Base-by-base conservation (phyloP, 2,329 filamentous ascomycete species). In the Clathrospora elynae region DNA sequence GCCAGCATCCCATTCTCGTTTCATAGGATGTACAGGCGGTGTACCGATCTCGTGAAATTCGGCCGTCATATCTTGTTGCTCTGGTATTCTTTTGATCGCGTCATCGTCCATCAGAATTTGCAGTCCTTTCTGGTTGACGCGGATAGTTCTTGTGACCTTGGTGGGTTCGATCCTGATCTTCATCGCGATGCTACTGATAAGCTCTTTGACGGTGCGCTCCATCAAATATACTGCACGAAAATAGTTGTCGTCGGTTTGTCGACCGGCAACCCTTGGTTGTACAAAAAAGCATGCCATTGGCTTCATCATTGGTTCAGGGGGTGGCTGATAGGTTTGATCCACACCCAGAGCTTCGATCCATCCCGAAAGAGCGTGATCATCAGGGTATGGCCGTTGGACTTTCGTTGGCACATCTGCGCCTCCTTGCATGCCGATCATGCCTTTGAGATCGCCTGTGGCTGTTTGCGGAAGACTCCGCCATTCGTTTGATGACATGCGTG, bases 311-410 rank as follows among this genome's bases (percentile, higher is more conserved):
- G 80, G 82, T 59, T 95, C 88, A 1, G 79, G 73, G 1, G 91
- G 91, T 30, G 93, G 86, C 44, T 86, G 83, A 66, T 97, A 99
- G 2, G 80, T 81, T 11, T 85, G 76, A 66, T 97, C 93, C n/a
- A 97, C 89, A 20, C 90, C 93, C 6, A 96, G 73, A 1, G 90
- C 90, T 66, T 96, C 90, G 51, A 97, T 93, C 85, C 87, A 96
- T 5, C 88, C 87, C 47, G 83, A 86, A 18, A 90, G 74, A 16
- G 80, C 82, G 7, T 85, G 85, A 23, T 81, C 74, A 14, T 83
- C 80, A 38, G 85, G 82, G 0, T 76, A 78, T 54, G 78, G 70
- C 55, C 76, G 76, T 30, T 74, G 71, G n/a, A 82, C 67, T 52
- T 78, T 87, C 67, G 68, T 84, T 64, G 57, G 70, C 24, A 77